A percentile compares a stretch with the other conserved stretches of the same genome.
Conservation (phyloP, 1,139 yeast species). For the Taphrina communis region DNA sequence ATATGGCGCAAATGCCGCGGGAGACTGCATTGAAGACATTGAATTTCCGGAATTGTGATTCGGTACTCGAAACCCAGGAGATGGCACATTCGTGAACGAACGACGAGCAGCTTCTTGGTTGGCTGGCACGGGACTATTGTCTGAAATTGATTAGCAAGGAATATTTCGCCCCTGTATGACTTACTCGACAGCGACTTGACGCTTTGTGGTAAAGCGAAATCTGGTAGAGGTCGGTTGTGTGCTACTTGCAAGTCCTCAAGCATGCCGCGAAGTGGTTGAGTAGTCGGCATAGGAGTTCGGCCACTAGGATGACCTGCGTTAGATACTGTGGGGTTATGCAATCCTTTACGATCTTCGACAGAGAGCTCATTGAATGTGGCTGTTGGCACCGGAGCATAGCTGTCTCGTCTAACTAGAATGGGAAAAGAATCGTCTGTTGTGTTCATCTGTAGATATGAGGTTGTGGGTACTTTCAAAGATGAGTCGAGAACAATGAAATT, state of each 20-base stretch:
- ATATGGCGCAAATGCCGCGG: constrained; percentile 31
- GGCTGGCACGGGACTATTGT: background rate
- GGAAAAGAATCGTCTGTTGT: constrained; percentile 56
- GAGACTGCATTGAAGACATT: constrained; percentile 7
- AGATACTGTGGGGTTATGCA: background rate
- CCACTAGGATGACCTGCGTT: background rate
- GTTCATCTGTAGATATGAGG: constrained; percentile 49
- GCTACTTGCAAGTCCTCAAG: constrained; percentile 22
- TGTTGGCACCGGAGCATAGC: constrained; percentile 9
- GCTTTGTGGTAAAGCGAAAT: background rate
- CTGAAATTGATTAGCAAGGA: background rate
- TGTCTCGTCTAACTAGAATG: constrained; percentile 52
- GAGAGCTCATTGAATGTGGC: constrained; percentile 5
- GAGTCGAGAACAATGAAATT: constrained; percentile 4
- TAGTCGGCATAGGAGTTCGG: background rate
- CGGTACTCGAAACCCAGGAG: constrained; percentile 5
- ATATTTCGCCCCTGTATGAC: background rate
- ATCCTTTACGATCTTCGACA: constrained; percentile 2
- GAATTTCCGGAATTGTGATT: background rate
- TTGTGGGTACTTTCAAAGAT: constrained; percentile 34
- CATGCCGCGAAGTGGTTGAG: constrained; percentile 14
- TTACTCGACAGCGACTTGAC: constrained; percentile 2
- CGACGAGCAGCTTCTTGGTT: constrained; percentile 6
- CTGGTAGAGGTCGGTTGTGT: constrained; percentile 16
- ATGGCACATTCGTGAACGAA: background rate